Percentiles rank a stretch among this genome's conserved stretches.
Evolutionary conservation across 2,329 filamentous ascomycete genomes (phyloP).

Genomic region (Talaromyces sp.): DNA sequence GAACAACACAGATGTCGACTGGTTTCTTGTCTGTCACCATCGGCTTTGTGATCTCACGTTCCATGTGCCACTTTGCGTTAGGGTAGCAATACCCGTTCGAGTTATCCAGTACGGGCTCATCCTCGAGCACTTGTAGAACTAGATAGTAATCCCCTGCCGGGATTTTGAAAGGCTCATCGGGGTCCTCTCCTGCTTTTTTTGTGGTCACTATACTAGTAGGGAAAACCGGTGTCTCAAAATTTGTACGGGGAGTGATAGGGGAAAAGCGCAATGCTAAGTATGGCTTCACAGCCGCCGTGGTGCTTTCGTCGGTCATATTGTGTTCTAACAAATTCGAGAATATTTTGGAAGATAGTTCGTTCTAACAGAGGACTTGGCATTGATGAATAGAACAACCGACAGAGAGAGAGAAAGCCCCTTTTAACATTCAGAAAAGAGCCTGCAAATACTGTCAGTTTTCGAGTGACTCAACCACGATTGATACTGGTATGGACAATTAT

Average conservation of each 20-base stretch:
- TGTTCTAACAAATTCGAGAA: neutral
- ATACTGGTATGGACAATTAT: neutral
- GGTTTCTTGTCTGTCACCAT: neutral
- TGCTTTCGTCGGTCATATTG: neutral
- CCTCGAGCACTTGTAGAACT: neutral
- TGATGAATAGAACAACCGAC: neutral
- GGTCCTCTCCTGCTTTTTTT: neutral
- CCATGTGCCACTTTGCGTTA: neutral
- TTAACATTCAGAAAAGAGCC: neutral
- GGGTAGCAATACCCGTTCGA: neutral
- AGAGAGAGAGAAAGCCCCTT: neutral
- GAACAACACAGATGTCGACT: neutral
- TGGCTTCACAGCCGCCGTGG: neutral
- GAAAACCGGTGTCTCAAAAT: neutral
- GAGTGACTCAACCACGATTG: neutral
- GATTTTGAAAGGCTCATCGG: neutral
- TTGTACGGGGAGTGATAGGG: neutral
- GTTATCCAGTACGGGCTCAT: neutral
- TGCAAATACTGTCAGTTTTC: neutral
- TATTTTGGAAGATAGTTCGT: neutral
- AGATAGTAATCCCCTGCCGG: neutral
- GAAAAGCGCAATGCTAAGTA: neutral
- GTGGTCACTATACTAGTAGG: neutral
- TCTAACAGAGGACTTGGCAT: neutral
- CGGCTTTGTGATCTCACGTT: neutral